Base-by-base conservation (phyloP, 2,329 filamentous ascomycete species). In the Colletotrichum navitas region DNA sequence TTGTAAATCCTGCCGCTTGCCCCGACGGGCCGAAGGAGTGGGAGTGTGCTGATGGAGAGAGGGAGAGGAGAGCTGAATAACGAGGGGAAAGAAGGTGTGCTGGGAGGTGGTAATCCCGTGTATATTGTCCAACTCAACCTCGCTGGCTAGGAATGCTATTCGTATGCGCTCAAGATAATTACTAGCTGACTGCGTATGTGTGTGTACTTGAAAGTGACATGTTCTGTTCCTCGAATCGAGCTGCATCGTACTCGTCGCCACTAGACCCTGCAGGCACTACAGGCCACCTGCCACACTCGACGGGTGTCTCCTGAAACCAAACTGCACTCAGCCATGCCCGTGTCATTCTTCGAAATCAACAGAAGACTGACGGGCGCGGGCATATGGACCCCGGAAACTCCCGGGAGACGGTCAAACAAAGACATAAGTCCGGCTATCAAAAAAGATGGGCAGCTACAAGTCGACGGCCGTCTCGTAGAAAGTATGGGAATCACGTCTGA, bases 91-190 rank as follows among this genome's bases (percentile, higher is more conserved):
- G 55, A 63, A 62, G 68, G 68, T 55, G 68, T 68, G 64, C 68
- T 71, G 68, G 68, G 68, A 71, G 74, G 74, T 75, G 75, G 74
- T 76, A 77, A 80, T 78, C 79, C 78, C 78, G 77, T 80, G 80
- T 81, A 81, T 77, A 81, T 81, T 81, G 80, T 79, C 74, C 77
- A 61, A 72, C 66, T 69, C 55, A 72, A 72, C 69, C 66, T 70
- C 54, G 60, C 60, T 62, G 66, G 69, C 49, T 62, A 72, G 66
- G 66, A 72, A 72, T 64, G 66, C 60, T 72, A 72, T 70, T 41
- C 26, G 66, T 66, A 72, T 72, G 61, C 65, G 54, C 54, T 69
- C 49, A 59, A 52, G 24, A 29, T 1, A 10, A 16, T 6, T 14
- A 11, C 26, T 34, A 34, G 34, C 6, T 10, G 36, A 18, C 12